Evolutionary conservation across 1,139 yeast species (phyloP), one percentile per base, ranked within the genome.

Genomic region (Citeromyces hawaiiensis): DNA sequence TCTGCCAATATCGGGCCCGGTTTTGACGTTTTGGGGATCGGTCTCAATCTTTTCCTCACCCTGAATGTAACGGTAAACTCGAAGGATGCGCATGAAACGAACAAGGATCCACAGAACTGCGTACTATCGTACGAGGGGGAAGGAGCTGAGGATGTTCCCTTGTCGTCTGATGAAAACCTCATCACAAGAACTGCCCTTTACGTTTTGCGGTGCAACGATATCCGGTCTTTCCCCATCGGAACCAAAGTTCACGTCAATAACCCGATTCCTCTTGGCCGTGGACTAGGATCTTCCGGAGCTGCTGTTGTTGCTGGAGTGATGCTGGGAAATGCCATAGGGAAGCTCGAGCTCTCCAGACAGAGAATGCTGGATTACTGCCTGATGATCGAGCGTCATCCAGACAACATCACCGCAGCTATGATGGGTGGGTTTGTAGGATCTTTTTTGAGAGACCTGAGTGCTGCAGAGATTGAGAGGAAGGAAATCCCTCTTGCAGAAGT

Each of bases 1-100:
- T 83, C 95, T 38, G 98, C 98, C 52, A 91, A 91, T 55, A 88
- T 91, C 40, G 98, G 98, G 7, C 98, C 98, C 2, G 98, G 98
- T 1, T 91, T 88, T 55, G 98, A 91, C 59, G 98, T 91, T 4
- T 66, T 91, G 40, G 98, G 98, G 15, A 77, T 91, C 39, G 96
- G 96, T 34, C 70, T 91, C 48, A 69, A 81, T 44, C 63, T 87
- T 38, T 86, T 66, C 55, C 66, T 91, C 45, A 82, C 79, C 44
- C 68, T 91, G 41, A 63, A 68, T 9, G 96, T 87, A 31, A 57
- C 63, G 14, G 63, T 83, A 36, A 88, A 83, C 53, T 58, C 78
- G 4, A 47, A 66, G 10, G 47, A 42, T 32, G 62, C 68, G 11
- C 52, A 52, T 8, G 73, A 68, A 40, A 67, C 80, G 8, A 61